Conservation (phyloP, 2,329 filamentous ascomycete species). For the Exophiala phaeomuriformis region DNA sequence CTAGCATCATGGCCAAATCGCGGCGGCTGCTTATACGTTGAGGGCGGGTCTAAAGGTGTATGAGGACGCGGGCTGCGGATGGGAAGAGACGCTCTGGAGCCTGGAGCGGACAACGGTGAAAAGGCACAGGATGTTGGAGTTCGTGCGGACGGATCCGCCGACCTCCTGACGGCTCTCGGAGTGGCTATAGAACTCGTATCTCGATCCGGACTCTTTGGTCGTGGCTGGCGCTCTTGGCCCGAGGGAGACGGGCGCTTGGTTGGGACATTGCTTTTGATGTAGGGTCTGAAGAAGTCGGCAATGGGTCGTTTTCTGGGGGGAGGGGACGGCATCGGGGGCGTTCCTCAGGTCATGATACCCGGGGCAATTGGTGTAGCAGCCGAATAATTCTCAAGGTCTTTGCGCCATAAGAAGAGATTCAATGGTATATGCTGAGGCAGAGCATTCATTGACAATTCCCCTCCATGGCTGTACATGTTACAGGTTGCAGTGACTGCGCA, state of each 20-base stretch:
- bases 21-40: slow-evolving; percentile 11
- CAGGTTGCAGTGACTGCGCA: too few species aligned
- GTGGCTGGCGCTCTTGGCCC: slow-evolving; percentile 1
- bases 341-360: neutral
- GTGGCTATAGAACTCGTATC: slow-evolving; percentile 1
- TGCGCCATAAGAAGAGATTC: neutral
- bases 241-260: slow-evolving; percentile 25
- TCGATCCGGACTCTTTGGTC: slow-evolving; percentile 3
- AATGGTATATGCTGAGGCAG: too few species aligned
- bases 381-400: neutral
- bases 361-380: neutral
- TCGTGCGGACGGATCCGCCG: neutral
- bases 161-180: slow-evolving; percentile 8
- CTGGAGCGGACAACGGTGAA: slow-evolving; percentile 8
- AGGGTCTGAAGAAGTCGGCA: slow-evolving; percentile 42
- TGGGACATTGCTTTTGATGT: slow-evolving; percentile 28
- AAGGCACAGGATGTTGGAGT: slow-evolving; percentile 5
- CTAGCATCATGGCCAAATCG: slow-evolving; percentile 3
- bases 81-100: slow-evolving; percentile 13
- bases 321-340: slow-evolving; percentile 14
- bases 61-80: slow-evolving; percentile 17
- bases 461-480: too few species aligned
- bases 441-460: too few species aligned
- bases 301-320: slow-evolving; percentile 16
- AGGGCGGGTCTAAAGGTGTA: slow-evolving; percentile 6